Base-by-base conservation (phyloP, 306 rosid genomes). In the Quercus variabilis region DNA sequence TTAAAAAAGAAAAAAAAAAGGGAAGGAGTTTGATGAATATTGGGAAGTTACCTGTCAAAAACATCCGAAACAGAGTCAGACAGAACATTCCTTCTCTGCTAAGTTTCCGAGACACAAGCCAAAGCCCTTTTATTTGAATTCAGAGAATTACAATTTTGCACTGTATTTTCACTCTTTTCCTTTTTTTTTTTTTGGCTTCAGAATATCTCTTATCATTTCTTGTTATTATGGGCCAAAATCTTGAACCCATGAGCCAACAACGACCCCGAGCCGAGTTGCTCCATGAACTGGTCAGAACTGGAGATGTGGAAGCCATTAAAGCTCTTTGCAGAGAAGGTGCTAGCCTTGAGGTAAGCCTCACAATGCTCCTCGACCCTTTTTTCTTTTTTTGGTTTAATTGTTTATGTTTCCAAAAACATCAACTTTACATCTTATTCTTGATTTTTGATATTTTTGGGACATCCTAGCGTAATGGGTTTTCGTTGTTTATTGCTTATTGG, bases 241-340 rank as follows among this genome's bases (percentile, higher is more conserved):
- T 55, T 55, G 76, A 41, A 64, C 23, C 82, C 2, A 35, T 72
- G 79, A 68, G 57, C 25, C 73, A 30, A 30, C 68, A 52, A 14
- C 81, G 49, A 28, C 43, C 80, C 74, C 52, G 54, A 69, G 73
- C 80, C 67, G 72, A 77, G 59, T 78, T 74, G 76, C 60, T 78
- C 30, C 80, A 76, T 9, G 59, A 76, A 38, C 4, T 71, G 55
- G n/a, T 41, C 67, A 6, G 57, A n/a, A 67, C 54, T 15, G 69
- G 85, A 55, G 55, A 85, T 49, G 65, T 56, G 35, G 88, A 74
- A 55, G 78, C 68, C 63, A 77, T 78, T 71, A 69, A 55, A 63
- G 76, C 62, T 74, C 85, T 74, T 13, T 71, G 73, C 55, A 25
- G 78, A 38, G 74, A 69, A 59, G 83, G 83, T 78, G 80, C 77